Percentiles rank a stretch among this genome's conserved stretches.
Conservation (phyloP, 2,329 filamentous ascomycete species). For the Fusarium ramigenum region DNA sequence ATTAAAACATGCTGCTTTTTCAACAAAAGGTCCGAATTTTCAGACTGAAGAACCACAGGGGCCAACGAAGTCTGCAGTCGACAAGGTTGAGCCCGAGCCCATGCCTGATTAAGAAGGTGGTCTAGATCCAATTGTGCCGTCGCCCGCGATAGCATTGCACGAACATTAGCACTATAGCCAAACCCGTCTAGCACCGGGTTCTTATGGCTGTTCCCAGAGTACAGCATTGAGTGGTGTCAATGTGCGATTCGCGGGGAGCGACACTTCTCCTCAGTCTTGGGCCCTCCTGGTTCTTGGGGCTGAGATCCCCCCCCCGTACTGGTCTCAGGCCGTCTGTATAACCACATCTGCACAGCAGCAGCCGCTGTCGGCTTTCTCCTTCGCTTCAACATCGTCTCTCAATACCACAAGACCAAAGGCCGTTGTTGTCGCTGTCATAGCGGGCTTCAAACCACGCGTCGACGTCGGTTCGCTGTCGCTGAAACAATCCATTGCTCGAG, state of each 20-base stretch:
- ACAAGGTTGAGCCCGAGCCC: slow-evolving; percentile 12
- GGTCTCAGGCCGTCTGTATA: slow-evolving; percentile 30
- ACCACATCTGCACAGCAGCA: slow-evolving; percentile 32
- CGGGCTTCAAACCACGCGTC: slow-evolving; percentile 36
- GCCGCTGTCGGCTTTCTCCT: slow-evolving; percentile 33
- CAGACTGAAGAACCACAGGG: slow-evolving; percentile 19
- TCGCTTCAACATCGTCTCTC: slow-evolving; percentile 29
- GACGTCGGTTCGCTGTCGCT: slow-evolving; percentile 28
- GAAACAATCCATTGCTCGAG: slow-evolving; percentile 9
- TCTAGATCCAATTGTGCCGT: slow-evolving; percentile 23
- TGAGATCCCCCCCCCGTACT: slow-evolving; percentile 26
- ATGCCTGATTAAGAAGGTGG: slow-evolving; percentile 33
- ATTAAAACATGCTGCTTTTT: background rate
- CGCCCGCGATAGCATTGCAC: slow-evolving; percentile 20
- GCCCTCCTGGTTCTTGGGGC: slow-evolving; percentile 28
- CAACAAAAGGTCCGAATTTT: slow-evolving; percentile 42
- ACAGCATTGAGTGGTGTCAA: slow-evolving; percentile 22
- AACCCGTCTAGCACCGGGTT: slow-evolving; percentile 27
- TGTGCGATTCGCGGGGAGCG: slow-evolving; percentile 34
- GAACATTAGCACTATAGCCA: slow-evolving; percentile 14
- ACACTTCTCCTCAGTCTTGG: slow-evolving; percentile 22
- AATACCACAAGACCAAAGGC: slow-evolving; percentile 23
- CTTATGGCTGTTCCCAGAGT: background rate
- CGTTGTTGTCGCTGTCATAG: slow-evolving; percentile 28
- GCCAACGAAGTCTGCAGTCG: slow-evolving; percentile 20